phyloP scores from a whole-genome alignment of 345 rosid species.

The Conringia planisiliqua region DNA sequence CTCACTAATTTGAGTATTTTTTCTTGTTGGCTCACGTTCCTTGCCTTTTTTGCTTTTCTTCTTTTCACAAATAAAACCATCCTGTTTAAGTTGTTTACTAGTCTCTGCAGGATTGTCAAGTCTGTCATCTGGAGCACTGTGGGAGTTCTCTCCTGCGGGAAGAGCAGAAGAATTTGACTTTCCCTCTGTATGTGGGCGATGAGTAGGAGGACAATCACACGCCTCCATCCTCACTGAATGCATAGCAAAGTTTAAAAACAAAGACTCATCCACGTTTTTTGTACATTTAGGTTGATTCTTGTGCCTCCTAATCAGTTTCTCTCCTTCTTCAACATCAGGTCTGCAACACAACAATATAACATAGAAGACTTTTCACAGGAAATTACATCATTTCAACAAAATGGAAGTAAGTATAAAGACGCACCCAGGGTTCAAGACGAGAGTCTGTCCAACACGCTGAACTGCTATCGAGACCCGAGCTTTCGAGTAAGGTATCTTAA shows the following conservation, averaged over 20 bases:
- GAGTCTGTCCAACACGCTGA: slow-evolving; percentile 89
- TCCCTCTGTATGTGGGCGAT: slow-evolving; percentile 45
- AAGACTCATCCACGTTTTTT: slow-evolving; percentile 50
- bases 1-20: slow-evolving; percentile 67
- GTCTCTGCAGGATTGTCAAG: slow-evolving; percentile 37
- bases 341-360: slow-evolving; percentile 38
- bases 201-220: slow-evolving; percentile 87
- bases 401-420: slow-evolving; percentile 9
- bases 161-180: slow-evolving; percentile 57
- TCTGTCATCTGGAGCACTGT: slow-evolving; percentile 41
- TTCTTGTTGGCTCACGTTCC: slow-evolving; percentile 48
- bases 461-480: slow-evolving; percentile 90
- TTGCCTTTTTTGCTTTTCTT: slow-evolving; percentile 50
- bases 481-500: slow-evolving; percentile 93
- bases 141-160: slow-evolving; percentile 47
- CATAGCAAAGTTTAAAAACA: slow-evolving; percentile 95
- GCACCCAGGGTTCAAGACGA: slow-evolving; percentile 81
- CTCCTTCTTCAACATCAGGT: slow-evolving; percentile 94
- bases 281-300: slow-evolving; percentile 74
- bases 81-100: slow-evolving; percentile 53
- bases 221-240: slow-evolving; percentile 98
- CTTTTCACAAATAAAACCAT: slow-evolving; percentile 52
- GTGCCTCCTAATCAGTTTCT: slow-evolving; percentile 74
- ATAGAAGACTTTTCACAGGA: neutral
- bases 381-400: neutral